phyloP scores from a whole-genome alignment of 1,139 yeast genomes.

The Geotrichum klebahnii region DNA sequence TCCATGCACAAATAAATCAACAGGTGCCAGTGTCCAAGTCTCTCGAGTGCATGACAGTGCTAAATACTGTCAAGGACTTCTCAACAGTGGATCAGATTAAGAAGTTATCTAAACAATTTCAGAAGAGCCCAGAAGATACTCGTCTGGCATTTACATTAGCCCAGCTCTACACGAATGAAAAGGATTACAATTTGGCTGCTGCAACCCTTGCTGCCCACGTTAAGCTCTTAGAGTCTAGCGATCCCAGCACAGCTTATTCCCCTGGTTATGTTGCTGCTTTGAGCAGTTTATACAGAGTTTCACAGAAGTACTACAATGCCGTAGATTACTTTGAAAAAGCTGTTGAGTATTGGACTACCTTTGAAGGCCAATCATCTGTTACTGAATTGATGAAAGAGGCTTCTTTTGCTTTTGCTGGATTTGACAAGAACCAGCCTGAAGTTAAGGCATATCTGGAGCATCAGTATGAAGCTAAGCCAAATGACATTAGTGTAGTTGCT shows the following conservation, averaged over 20 bases:
- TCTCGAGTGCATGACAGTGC: constrained; percentile 18
- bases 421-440: constrained; percentile 17
- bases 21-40: constrained; percentile 16
- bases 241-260: constrained; percentile 37
- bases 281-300: constrained; percentile 48
- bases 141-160: constrained; percentile 40
- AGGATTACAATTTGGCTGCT: constrained; percentile 40
- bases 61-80: constrained; percentile 16
- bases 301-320: constrained; percentile 23
- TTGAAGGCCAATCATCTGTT: constrained; percentile 22
- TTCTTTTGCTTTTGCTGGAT: constrained; percentile 24
- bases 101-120: constrained; percentile 21
- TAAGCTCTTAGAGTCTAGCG: constrained; percentile 18
- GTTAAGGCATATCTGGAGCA: constrained; percentile 21
- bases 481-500: constrained; percentile 22
- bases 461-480: constrained; percentile 17
- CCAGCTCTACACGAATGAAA: constrained; percentile 43
- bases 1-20: constrained; percentile 13
- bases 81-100: constrained; percentile 21
- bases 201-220: constrained; percentile 41
- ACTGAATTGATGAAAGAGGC: constrained; percentile 28
- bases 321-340: constrained; percentile 17
- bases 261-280: constrained; percentile 46
- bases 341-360: constrained; percentile 17
- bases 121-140: constrained; percentile 25